Percentiles rank a stretch among this genome's conserved stretches.
Conservation (phyloP, 148 eudicot species). For the Rhododendron simsii region DNA sequence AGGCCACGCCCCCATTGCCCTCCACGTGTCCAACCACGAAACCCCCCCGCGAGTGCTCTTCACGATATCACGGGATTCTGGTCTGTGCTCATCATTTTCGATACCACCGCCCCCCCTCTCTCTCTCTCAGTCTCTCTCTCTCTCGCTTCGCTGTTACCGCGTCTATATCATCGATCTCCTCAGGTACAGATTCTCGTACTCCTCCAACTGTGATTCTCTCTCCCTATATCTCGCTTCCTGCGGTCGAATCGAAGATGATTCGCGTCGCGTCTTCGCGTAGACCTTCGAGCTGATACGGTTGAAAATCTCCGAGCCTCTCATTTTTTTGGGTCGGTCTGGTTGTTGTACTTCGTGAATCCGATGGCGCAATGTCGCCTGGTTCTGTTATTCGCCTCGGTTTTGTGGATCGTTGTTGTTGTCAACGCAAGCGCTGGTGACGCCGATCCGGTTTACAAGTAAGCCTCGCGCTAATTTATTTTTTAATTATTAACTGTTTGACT, state of each 20-base stretch:
- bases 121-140: not conserved
- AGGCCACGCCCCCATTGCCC: not conserved
- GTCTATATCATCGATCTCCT: not conserved
- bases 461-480: not conserved
- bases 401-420: slow-evolving; percentile 25
- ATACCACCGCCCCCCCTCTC: not conserved
- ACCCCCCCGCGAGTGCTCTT: slow-evolving; percentile 3
- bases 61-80: slow-evolving; percentile 19
- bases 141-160: slow-evolving; percentile 9
- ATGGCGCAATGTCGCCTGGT: slow-evolving; percentile 30
- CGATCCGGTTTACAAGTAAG: slow-evolving; percentile 68
- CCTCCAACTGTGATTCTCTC: slow-evolving; percentile 1
- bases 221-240: not conserved
- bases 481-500: not conserved
- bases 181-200: not conserved
- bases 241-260: not conserved
- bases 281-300: not conserved
- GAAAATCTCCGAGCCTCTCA: slow-evolving; percentile 2
- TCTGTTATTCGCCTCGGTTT: slow-evolving; percentile 24
- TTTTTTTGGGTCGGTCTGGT: slow-evolving; percentile 2
- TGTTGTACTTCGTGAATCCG: not conserved
- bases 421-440: slow-evolving; percentile 54
- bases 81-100: not conserved
- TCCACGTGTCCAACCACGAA: slow-evolving; percentile 9
- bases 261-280: not conserved